Conservation (phyloP, 345 rosid species). For the Firmiana major region DNA sequence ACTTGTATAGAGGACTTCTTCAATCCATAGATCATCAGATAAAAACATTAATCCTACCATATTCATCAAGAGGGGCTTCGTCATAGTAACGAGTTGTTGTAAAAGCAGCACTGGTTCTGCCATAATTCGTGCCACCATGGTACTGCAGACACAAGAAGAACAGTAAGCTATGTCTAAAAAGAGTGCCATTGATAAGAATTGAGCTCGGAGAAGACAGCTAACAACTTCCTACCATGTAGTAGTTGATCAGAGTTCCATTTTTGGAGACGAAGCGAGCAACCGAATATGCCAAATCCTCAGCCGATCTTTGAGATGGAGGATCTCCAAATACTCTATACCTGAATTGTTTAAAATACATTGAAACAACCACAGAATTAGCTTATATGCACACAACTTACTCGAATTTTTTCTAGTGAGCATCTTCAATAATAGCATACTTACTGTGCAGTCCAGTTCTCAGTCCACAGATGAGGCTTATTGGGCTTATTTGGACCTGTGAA, state of each 20-base stretch:
- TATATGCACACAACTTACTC: not conserved
- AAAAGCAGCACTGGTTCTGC: slow-evolving; percentile 72
- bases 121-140: slow-evolving; percentile 93
- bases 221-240: slow-evolving; percentile 67
- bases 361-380: not conserved
- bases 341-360: not conserved
- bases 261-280: slow-evolving; percentile 81
- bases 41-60: slow-evolving; percentile 32
- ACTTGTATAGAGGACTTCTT: not conserved
- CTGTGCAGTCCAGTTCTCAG: slow-evolving; percentile 99
- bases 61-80: slow-evolving; percentile 97
- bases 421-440: slow-evolving; percentile 26
- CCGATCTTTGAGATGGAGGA: slow-evolving; percentile 75
- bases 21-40: not conserved
- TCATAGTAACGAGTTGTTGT: slow-evolving; percentile 90
- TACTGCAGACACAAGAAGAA: slow-evolving; percentile 40
- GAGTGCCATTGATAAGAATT: not conserved
- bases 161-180: not conserved
- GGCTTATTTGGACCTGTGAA: slow-evolving; percentile 82
- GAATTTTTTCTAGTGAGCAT: not conserved
- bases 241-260: slow-evolving; percentile 78
- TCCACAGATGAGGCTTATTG: slow-evolving; percentile 80
- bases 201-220: not conserved
- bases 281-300: slow-evolving; percentile 72
- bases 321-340: slow-evolving; percentile 72